phyloP scores from a whole-genome alignment of 2,329 filamentous ascomycete species.

The Fusarium denticulatum region DNA sequence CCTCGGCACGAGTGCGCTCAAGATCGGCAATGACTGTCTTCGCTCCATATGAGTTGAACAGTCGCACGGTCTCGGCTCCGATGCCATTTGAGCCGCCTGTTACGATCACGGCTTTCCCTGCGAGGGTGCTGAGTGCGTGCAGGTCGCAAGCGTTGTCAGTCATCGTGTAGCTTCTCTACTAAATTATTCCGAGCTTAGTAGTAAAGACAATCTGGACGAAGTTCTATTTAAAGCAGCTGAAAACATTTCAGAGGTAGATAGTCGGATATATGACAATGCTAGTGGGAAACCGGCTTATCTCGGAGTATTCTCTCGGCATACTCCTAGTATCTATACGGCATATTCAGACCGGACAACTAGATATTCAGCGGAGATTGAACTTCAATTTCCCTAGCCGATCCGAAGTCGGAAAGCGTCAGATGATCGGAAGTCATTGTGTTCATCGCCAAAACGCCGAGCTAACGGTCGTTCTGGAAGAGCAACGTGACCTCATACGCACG shows the following conservation, averaged over 20 bases:
- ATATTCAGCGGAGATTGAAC: fast-evolving
- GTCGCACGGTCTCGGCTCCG: not conserved
- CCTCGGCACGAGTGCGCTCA: not conserved
- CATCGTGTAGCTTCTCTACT: fast-evolving
- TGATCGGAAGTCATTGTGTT: fast-evolving
- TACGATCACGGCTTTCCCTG: not conserved
- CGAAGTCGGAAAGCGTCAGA: not conserved
- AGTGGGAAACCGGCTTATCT: not conserved
- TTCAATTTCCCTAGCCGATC: not conserved
- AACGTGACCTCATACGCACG: not conserved
- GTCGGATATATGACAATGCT: fast-evolving
- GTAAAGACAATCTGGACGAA: fast-evolving
- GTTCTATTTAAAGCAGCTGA: fast-evolving
- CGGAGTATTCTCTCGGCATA: not conserved
- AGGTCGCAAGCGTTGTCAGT: too few species aligned
- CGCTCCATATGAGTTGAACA: not conserved
- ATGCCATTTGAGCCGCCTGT: not conserved
- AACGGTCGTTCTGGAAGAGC: too few species aligned
- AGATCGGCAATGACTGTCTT: not conserved
- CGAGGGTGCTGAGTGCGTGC: fast-evolving
- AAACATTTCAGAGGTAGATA: fast-evolving
- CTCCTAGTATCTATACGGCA: not conserved
- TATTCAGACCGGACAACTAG: not conserved
- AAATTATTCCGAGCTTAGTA: too few species aligned
- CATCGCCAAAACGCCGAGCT: not conserved